A percentile compares a stretch with the other conserved stretches of the same genome.
phyloP scores from a whole-genome alignment of 148 eudicot genomes.

The Limonium bicolor region DNA sequence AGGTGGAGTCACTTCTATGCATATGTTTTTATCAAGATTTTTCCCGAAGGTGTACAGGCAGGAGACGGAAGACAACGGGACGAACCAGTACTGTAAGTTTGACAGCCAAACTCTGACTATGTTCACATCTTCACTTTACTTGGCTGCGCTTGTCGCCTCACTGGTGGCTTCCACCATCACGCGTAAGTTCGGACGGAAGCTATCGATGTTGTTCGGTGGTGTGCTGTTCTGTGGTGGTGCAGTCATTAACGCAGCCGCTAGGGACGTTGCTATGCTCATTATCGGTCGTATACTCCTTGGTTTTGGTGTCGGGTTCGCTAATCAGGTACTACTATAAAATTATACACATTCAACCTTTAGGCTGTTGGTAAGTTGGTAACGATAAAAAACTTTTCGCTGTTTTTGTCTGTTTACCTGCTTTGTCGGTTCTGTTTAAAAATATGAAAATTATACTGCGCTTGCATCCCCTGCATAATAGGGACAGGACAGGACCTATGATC shows the following conservation, averaged over 20 bases:
- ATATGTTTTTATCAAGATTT: slow-evolving; percentile 7
- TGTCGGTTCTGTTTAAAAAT: too few relatives aligned
- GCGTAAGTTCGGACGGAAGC: slow-evolving; percentile 33
- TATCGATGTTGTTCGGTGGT: slow-evolving; percentile 52
- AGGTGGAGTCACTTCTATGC: slow-evolving; percentile 23
- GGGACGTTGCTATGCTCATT: slow-evolving; percentile 41
- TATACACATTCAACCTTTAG: too few relatives aligned
- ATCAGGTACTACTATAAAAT: slow-evolving; percentile 48
- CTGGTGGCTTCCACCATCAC: slow-evolving; percentile 40
- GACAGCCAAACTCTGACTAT: slow-evolving; percentile 13
- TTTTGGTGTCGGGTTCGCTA: slow-evolving; percentile 58
- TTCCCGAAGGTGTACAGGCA: slow-evolving; percentile 12
- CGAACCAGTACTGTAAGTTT: slow-evolving; percentile 19
- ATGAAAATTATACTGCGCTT: too few relatives aligned
- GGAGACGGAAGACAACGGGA: slow-evolving; percentile 2
- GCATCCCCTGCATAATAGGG: too few relatives aligned
- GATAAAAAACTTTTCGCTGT: too few relatives aligned
- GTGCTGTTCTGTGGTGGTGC: slow-evolving; percentile 39
- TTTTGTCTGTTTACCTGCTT: too few relatives aligned
- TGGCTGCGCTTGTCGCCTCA: slow-evolving; percentile 14
- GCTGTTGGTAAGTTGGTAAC: too few relatives aligned
- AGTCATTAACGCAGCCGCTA: slow-evolving; percentile 38
- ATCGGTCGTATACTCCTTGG: slow-evolving; percentile 56
- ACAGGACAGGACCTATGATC: too few relatives aligned
- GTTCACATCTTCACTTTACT: slow-evolving; percentile 17